These are phyloP conservation scores for Sophora flavescens DNA, from an alignment of 306 rosid genomes.

Conservation along the genomic window DNA sequence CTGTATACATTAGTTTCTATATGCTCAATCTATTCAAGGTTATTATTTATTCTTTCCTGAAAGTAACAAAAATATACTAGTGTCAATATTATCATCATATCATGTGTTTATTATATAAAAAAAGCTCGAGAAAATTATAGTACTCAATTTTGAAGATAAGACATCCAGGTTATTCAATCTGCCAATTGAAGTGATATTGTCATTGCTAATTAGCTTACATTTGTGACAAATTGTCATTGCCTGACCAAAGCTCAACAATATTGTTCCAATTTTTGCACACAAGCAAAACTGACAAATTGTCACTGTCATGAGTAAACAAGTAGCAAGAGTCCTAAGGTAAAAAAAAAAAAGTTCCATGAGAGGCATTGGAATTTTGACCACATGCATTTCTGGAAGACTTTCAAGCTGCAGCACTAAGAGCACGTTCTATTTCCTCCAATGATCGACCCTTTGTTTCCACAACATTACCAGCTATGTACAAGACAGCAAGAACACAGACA, in stretches of 20 bases:
- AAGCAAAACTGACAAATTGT: constrained; percentile 29
- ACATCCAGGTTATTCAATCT: constrained; percentile 29
- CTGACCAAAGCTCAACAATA: constrained; percentile 18
- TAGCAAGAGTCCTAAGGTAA: constrained; percentile 18
- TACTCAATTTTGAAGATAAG: constrained; percentile 8
- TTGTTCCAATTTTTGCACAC: constrained; percentile 25
- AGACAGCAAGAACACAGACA: constrained; percentile 84
- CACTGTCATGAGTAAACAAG: not conserved
- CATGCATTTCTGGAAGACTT: constrained; percentile 32
- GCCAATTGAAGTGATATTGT: constrained; percentile 21
- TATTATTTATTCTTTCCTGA: not conserved
- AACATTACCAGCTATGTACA: constrained; percentile 83
- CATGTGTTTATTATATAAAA: constrained; percentile 16
- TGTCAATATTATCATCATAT: not conserved
- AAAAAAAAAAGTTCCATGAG: constrained; percentile 34
- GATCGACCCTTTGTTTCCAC: constrained; percentile 98
- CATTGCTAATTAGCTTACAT: constrained; percentile 26
- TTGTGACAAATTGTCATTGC: constrained; percentile 26
- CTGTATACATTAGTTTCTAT: not conserved
- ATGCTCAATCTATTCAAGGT: not conserved
- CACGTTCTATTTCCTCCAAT: constrained; percentile 91
- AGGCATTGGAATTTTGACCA: constrained; percentile 27
- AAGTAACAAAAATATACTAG: not conserved
- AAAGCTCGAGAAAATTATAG: not conserved
- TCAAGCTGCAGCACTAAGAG: constrained; percentile 70